phyloP scores from a whole-genome alignment of 345 rosid genomes.

The Syzygium jambos region DNA sequence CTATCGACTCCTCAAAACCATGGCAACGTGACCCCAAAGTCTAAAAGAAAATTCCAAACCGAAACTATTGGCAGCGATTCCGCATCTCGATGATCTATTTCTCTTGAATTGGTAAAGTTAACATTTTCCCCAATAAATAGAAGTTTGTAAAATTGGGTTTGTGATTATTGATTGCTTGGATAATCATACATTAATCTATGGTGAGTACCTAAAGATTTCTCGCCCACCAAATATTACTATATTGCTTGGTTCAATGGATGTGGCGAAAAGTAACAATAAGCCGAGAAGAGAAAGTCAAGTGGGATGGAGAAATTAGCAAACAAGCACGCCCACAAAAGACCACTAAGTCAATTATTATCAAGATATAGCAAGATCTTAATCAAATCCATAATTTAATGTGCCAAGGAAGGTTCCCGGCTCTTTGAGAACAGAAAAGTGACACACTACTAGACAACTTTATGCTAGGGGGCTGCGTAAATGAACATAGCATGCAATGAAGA shows the following conservation, averaged over 20 bases:
- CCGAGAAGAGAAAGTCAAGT: neutral
- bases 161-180: neutral
- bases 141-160: neutral
- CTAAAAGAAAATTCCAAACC: neutral
- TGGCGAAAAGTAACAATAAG: neutral
- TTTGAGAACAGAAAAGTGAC: neutral
- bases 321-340: neutral
- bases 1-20: neutral
- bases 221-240: neutral
- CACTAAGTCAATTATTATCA: neutral
- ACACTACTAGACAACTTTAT: neutral
- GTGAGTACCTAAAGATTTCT: neutral
- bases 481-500: neutral
- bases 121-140: too few species aligned
- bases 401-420: neutral
- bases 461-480: neutral
- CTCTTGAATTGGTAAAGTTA: too few species aligned
- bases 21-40: neutral
- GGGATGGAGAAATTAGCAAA: neutral
- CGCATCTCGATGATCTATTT: neutral
- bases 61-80: neutral
- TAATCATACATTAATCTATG: neutral
- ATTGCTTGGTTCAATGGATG: neutral
- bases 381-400: neutral
- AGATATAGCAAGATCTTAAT: neutral